phyloP scores from a whole-genome alignment of 768 basidiomycete genomes.

The Epithele typhae region DNA sequence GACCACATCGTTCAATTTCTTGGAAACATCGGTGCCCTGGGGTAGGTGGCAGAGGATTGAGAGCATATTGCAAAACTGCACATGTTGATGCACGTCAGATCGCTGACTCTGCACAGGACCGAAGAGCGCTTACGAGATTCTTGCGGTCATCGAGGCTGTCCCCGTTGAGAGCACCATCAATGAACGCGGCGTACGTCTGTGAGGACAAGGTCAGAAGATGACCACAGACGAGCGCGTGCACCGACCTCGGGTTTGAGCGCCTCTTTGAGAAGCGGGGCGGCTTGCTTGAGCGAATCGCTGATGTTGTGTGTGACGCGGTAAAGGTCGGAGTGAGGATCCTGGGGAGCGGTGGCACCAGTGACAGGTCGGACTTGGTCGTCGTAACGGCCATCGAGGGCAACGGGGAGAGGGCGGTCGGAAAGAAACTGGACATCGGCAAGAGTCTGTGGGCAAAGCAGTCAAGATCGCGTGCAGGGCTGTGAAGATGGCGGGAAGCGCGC shows the following conservation, averaged over 20 bases:
- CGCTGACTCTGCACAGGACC: background rate
- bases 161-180: slow-evolving; percentile 54
- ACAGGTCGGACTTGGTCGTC: slow-evolving; percentile 33
- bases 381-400: slow-evolving; percentile 42
- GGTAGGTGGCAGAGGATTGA: slow-evolving; percentile 58
- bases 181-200: slow-evolving; percentile 32
- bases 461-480: background rate
- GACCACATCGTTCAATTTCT: slow-evolving; percentile 34
- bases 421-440: slow-evolving; percentile 34
- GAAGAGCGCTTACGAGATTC: slow-evolving; percentile 49
- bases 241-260: slow-evolving; percentile 8
- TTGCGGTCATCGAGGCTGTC: slow-evolving; percentile 75
- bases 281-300: slow-evolving; percentile 8
- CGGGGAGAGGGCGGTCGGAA: slow-evolving; percentile 33
- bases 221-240: background rate
- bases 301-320: slow-evolving; percentile 26
- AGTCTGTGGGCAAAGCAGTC: no score
- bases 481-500: background rate
- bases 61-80: slow-evolving; percentile 67
- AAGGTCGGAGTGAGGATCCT: slow-evolving; percentile 32
- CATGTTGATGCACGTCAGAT: slow-evolving; percentile 1
- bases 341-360: slow-evolving; percentile 16
- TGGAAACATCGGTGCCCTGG: slow-evolving; percentile 41
- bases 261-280: slow-evolving; percentile 14
- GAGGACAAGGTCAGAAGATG: slow-evolving; percentile 3